Evolutionary conservation across 1,284 basidiomycete genomes (phyloP).

Genomic region (Mycena sp.): DNA sequence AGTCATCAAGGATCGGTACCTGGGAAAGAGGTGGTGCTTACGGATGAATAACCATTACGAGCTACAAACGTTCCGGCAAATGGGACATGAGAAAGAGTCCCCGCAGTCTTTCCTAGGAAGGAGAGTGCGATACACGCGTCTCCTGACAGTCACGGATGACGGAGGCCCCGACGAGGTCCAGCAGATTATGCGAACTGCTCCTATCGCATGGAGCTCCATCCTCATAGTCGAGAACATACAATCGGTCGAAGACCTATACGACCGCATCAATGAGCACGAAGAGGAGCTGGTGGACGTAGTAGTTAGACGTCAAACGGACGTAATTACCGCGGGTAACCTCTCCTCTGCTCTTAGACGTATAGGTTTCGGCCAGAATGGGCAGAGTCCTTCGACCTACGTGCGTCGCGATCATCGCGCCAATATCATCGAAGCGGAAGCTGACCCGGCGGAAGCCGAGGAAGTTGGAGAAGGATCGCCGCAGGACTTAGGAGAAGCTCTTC

Average conservation of each 20-base stretch:
- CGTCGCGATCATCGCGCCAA: not conserved
- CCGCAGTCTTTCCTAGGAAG: no score
- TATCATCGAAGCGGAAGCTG: not conserved
- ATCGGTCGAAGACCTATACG: no score
- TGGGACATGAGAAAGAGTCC: no score
- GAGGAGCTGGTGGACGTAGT: not conserved
- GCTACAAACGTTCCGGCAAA: no score
- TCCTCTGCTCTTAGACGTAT: not conserved
- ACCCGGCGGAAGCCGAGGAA: not conserved
- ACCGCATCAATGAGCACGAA: constrained; percentile 4
- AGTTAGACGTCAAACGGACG: not conserved
- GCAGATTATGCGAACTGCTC: not conserved
- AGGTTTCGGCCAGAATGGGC: not conserved
- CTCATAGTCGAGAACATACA: constrained; percentile 1
- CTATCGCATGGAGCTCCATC: not conserved
- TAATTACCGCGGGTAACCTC: not conserved
- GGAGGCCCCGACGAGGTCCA: not conserved
- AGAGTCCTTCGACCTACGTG: no score
- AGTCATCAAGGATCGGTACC: no score
- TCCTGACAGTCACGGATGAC: not conserved
- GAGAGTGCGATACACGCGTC: no score
- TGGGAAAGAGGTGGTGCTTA: no score
- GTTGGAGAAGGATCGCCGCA: not conserved
- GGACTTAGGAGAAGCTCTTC: no score
- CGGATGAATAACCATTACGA: no score